Base-by-base conservation (phyloP, 73 alveolate species). In the Effrenium voratum region DNA sequence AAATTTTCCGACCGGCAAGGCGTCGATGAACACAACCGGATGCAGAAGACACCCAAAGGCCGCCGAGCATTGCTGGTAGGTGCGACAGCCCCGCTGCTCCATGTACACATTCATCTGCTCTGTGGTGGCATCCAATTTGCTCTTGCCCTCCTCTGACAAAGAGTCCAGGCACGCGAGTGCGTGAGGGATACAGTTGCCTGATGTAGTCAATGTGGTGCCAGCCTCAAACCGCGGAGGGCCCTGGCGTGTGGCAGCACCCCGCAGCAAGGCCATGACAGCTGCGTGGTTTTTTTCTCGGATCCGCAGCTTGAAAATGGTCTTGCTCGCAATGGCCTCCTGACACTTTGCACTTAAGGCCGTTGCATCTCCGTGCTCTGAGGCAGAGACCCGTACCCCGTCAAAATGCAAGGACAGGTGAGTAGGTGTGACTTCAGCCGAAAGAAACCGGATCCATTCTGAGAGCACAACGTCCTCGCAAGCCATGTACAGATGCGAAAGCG, bases 341-440 rank as follows among this genome's bases (percentile, higher is more conserved):
- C 63, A 16, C 12, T 76, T 41, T 41, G 6, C 24, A 38, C 87
- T 41, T 8, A 76, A 19, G 8, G 6, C 87, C 36, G 38, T 41
- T 16, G 24, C 63, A 2, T 57, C 38, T 41, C 38, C 19, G 43
- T 38, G 41, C 2, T 76, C 87, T 34, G 43, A 16, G 41, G 57
- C 41, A 3, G 87, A 76, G 28, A 76, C 60, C 22, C 87, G 55
- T 16, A 79, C 68, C 32, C 90, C 90, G n/a, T 79, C 90, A 46
- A 79, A 79, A 28, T 79, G 90, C 70, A 79, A 46, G 6, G 90
- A 79, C 50, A 79, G 10, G 46, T 79, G 90, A 38, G 34, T 59
- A 38, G 87, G 87, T n/a, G n/a, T n/a, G 34, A 26, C 38, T 46
- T 22, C 3, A 22, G 36, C 46, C 47, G 22, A 66, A 5, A 85